Conservation (phyloP, 306 rosid genomes). For the Quercus agrifolia region DNA sequence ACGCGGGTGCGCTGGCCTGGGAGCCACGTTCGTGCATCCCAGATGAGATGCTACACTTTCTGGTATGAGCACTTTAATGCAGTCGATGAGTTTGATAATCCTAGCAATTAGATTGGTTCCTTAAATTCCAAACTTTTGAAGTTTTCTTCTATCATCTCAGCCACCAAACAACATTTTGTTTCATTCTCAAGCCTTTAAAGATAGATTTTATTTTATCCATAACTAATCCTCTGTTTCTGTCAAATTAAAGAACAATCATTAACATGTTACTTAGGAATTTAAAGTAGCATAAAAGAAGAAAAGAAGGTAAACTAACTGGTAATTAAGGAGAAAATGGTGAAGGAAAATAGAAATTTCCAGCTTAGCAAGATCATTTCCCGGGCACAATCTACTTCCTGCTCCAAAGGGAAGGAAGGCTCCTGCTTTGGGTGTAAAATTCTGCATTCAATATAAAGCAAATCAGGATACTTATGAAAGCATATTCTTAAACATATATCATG, state of each 20-base stretch:
- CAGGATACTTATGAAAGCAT: background rate
- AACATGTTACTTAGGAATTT: background rate
- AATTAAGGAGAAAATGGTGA: conserved; percentile 66
- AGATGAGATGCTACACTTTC: too few species aligned
- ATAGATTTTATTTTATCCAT: too few species aligned
- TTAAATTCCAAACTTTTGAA: too few species aligned
- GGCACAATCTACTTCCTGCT: conserved; percentile 77
- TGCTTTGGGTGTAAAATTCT: conserved; percentile 53
- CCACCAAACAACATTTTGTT: too few species aligned
- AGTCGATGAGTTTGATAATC: too few species aligned
- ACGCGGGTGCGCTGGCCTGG: too few species aligned
- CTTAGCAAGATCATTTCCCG: conserved; percentile 66
- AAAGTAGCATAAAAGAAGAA: background rate
- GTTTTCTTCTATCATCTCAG: too few species aligned
- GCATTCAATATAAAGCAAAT: background rate
- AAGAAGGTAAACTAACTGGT: conserved; percentile 38
- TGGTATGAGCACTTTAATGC: too few species aligned
- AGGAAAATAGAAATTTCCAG: conserved; percentile 79
- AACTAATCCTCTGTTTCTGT: too few species aligned
- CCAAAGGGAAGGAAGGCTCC: conserved; percentile 91
- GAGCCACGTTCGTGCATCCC: too few species aligned
- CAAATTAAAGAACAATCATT: background rate
- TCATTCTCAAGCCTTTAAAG: too few species aligned
- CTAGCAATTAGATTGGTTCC: too few species aligned
- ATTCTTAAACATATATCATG: background rate